These are phyloP conservation scores for Thalassiosira delicatula DNA, from an alignment of 352 stramenopile genomes.

Conservation along the genomic window DNA sequence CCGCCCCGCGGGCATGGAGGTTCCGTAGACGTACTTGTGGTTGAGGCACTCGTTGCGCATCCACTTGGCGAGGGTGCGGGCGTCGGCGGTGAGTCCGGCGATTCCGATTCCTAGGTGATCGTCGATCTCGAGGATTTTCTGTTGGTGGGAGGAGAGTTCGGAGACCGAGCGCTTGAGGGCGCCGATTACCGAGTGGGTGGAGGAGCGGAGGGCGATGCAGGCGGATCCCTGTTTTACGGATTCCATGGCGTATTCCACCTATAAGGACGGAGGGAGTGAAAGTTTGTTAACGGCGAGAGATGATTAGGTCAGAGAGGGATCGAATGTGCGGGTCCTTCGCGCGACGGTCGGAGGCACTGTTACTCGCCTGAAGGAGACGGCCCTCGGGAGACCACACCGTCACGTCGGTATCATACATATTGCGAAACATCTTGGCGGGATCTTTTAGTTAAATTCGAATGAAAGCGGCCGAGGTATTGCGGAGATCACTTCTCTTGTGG, in stretches of 20 bases:
- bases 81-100: constrained; percentile 96
- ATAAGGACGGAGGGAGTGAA: background rate
- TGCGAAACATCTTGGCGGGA: constrained; percentile 93
- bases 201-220: constrained; percentile 93
- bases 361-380: constrained; percentile 98
- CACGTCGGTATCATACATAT: constrained; percentile 99
- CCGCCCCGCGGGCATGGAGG: constrained; percentile 91
- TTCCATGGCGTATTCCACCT: constrained; percentile 86
- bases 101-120: constrained; percentile 98
- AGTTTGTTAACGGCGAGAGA: constrained; percentile 48
- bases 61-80: constrained; percentile 92
- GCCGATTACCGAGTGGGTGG: constrained; percentile 90
- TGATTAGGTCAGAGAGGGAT: too few relatives aligned
- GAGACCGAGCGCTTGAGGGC: constrained; percentile 86
- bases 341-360: too few relatives aligned
- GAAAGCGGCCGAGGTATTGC: constrained; percentile 82
- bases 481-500: too few relatives aligned
- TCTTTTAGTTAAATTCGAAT: constrained; percentile 4
- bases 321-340: too few relatives aligned
- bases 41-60: constrained; percentile 97
- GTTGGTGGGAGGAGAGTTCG: constrained; percentile 95
- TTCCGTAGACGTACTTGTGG: constrained; percentile 99
- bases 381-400: constrained; percentile 99
- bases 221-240: constrained; percentile 90
- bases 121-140: constrained; percentile 99